A percentile compares a stretch with the other conserved stretches of the same genome.
These are phyloP conservation scores for Pezicula neosporulosa DNA, from an alignment of 2,329 filamentous ascomycete genomes.

Conservation along the genomic window DNA sequence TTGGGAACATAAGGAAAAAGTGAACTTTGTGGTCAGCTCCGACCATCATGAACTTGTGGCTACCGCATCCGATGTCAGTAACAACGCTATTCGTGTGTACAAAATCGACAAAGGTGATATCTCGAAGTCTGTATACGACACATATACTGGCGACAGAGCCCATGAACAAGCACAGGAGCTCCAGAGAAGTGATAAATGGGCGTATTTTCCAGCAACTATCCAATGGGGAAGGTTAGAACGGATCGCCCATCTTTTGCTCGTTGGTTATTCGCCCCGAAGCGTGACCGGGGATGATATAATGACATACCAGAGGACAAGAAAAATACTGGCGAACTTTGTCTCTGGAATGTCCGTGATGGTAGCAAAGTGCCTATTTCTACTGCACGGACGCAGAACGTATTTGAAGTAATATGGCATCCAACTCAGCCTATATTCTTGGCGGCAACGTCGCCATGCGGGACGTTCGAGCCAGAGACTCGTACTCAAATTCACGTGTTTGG, in stretches of 20 bases:
- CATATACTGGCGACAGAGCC: slow-evolving; percentile 24
- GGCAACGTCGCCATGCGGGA: slow-evolving; percentile 50
- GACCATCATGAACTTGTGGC: slow-evolving; percentile 45
- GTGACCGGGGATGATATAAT: slow-evolving; percentile 47
- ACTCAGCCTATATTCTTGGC: slow-evolving; percentile 48
- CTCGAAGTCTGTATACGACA: slow-evolving; percentile 21
- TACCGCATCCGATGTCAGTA: slow-evolving; percentile 53
- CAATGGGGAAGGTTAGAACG: slow-evolving; percentile 51
- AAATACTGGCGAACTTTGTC: slow-evolving; percentile 56
- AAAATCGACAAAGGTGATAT: slow-evolving; percentile 35
- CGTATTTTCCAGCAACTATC: slow-evolving; percentile 60
- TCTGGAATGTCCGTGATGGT: slow-evolving; percentile 49
- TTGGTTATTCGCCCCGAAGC: slow-evolving; percentile 61
- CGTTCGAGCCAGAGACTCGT: slow-evolving; percentile 38
- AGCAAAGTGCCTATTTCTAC: slow-evolving; percentile 43
- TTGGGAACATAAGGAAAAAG: slow-evolving; percentile 54
- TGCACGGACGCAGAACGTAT: slow-evolving; percentile 55
- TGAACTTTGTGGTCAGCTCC: slow-evolving; percentile 60
- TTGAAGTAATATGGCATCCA: slow-evolving; percentile 63
- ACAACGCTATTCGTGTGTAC: slow-evolving; percentile 55
- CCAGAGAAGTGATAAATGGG: slow-evolving; percentile 43
- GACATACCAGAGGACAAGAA: slow-evolving; percentile 54
- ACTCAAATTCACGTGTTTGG: slow-evolving; percentile 58
- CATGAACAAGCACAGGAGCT: slow-evolving; percentile 17
- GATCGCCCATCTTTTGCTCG: slow-evolving; percentile 50